These are phyloP conservation scores for Boletus fagicola DNA, from an alignment of 768 basidiomycete species.

Conservation along the genomic window DNA sequence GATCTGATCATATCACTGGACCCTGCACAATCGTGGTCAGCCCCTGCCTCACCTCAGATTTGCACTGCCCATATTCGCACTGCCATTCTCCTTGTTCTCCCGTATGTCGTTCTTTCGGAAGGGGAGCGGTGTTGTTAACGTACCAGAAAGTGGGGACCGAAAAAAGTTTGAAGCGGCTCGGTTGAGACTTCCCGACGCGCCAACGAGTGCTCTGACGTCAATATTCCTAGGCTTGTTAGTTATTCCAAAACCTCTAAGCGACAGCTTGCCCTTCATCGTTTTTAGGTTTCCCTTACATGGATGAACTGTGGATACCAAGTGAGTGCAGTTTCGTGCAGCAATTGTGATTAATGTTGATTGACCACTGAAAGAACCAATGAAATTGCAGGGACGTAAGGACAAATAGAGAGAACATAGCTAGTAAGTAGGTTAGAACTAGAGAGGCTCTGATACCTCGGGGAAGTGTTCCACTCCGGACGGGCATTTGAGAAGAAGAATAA, in stretches of 20 bases:
- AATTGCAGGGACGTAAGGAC: background rate
- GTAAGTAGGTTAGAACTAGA: background rate
- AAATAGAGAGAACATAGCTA: background rate
- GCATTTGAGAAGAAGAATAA: background rate
- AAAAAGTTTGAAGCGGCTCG: background rate
- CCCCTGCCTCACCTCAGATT: slow-evolving; percentile 6
- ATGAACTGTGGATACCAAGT: background rate
- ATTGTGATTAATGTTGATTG: background rate
- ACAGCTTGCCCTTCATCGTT: background rate
- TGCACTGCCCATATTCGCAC: slow-evolving; percentile 2
- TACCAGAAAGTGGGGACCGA: background rate
- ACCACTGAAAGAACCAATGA: background rate
- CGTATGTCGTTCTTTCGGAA: background rate
- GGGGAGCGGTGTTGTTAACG: background rate
- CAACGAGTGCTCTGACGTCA: slow-evolving; percentile 2
- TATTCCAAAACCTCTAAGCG: background rate
- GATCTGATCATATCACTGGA: slow-evolving; percentile 19
- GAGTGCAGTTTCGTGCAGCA: background rate
- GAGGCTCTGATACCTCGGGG: background rate
- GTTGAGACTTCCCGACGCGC: background rate
- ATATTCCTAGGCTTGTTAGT: background rate
- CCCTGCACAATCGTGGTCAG: slow-evolving; percentile 18
- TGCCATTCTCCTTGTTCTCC: slow-evolving; percentile 1
- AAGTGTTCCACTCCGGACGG: background rate
- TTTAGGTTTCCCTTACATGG: background rate